phyloP scores from a whole-genome alignment of 129 eudicot genomes.

The Heracleum sosnowskyi region DNA sequence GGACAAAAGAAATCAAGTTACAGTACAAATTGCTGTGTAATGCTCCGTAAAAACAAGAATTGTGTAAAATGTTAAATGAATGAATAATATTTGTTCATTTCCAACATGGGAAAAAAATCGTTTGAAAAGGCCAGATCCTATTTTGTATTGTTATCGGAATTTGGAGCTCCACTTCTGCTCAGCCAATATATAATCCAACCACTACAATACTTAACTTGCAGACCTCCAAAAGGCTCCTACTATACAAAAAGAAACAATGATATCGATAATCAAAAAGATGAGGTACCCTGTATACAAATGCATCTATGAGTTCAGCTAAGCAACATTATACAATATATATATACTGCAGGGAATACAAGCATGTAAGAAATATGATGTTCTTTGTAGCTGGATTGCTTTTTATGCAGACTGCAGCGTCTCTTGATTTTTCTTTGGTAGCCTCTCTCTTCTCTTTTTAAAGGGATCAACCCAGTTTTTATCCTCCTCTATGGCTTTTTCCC shows the following conservation, averaged over 20 bases:
- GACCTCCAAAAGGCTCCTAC: not conserved
- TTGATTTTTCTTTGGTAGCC: constrained; percentile 6
- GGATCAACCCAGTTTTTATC: constrained; percentile 66
- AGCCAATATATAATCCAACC: not conserved
- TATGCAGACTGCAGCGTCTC: not conserved
- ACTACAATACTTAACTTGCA: not conserved
- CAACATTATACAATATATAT: not conserved
- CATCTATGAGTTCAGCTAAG: not conserved
- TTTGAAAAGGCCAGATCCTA: not conserved
- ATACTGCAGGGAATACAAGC: not conserved
- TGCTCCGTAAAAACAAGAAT: too few relatives aligned
- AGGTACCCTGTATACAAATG: not conserved
- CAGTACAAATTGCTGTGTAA: too few relatives aligned
- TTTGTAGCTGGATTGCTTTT: not conserved
- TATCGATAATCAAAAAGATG: not conserved
- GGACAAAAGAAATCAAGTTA: too few relatives aligned
- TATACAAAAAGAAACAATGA: not conserved
- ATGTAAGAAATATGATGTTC: not conserved
- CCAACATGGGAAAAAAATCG: not conserved
- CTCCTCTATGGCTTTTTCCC: constrained; percentile 64
- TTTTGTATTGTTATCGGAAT: not conserved
- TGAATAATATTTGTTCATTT: not conserved
- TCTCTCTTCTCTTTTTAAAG: constrained; percentile 25
- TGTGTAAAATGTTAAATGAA: not conserved
- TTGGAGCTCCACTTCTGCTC: not conserved